These are phyloP conservation scores for Daldinia caldariorum DNA, from an alignment of 495 filamentous ascomycete genomes.

Conservation along the genomic window DNA sequence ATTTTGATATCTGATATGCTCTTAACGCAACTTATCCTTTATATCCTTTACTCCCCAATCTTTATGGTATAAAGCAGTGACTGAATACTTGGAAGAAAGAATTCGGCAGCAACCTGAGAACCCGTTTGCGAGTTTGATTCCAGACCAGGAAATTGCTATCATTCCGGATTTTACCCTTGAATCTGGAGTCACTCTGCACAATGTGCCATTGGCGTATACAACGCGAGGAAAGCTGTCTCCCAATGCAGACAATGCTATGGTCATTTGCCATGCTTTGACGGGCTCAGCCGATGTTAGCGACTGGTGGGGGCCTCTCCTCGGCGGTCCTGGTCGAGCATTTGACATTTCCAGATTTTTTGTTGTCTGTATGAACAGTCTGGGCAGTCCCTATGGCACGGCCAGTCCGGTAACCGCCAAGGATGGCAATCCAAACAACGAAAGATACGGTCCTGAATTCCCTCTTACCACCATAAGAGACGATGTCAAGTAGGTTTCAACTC, in stretches of 20 bases:
- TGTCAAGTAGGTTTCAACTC: constrained; percentile 74
- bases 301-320: constrained; percentile 97
- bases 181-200: constrained; percentile 83
- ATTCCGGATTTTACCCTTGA: constrained; percentile 93
- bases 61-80: constrained; percentile 47
- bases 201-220: constrained; percentile 95
- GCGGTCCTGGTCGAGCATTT: constrained; percentile 88
- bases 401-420: constrained; percentile 93
- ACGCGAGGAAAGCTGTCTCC: constrained; percentile 80
- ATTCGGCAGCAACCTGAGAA: constrained; percentile 81
- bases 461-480: constrained; percentile 95
- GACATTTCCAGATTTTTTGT: constrained; percentile 93
- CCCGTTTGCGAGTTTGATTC: constrained; percentile 86
- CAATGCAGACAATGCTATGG: constrained; percentile 86
- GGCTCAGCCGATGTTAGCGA: constrained; percentile 95
- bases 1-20: not conserved
- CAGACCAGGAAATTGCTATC: constrained; percentile 83
- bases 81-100: constrained; percentile 71
- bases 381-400: constrained; percentile 94
- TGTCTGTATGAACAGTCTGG: constrained; percentile 94
- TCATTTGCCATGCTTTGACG: constrained; percentile 96
- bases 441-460: constrained; percentile 96
- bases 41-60: not conserved
- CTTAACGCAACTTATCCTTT: not conserved
- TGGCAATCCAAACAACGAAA: constrained; percentile 74